Evolutionary conservation across 768 basidiomycete species (phyloP).

Genomic region (Hypholoma fasciculare): DNA sequence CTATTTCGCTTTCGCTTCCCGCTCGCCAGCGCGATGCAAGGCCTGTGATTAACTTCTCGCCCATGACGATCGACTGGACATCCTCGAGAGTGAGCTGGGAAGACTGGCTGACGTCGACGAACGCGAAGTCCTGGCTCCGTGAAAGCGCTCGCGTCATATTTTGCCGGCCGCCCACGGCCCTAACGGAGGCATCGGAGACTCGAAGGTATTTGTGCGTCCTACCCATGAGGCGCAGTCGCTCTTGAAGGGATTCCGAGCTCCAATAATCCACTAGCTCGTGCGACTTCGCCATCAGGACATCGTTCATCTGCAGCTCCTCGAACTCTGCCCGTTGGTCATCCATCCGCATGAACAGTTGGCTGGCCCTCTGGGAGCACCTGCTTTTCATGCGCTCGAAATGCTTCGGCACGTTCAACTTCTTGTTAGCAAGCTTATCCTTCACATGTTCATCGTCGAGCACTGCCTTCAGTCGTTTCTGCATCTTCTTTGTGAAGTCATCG

Average conservation of each 20-base stretch:
- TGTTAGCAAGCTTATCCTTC: too few species aligned
- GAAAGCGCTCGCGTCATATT: conserved; percentile 6
- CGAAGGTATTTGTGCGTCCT: neutral
- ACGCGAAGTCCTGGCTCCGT: conserved; percentile 3
- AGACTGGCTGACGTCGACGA: conserved; percentile 2
- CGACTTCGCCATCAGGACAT: neutral
- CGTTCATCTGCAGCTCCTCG: neutral
- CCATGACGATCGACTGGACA: neutral
- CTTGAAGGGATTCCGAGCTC: neutral
- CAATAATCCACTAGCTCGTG: conserved; percentile 1
- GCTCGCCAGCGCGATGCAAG: neutral
- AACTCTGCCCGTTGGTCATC: conserved; percentile 3
- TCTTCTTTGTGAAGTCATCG: too few species aligned
- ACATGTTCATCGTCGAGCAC: too few species aligned
- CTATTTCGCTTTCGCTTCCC: neutral
- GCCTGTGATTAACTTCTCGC: conserved; percentile 1
- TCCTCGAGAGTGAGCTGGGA: neutral
- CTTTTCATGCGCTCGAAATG: neutral
- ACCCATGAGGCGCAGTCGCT: conserved; percentile 3
- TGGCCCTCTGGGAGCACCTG: neutral
- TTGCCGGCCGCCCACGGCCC: neutral
- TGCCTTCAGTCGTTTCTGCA: too few species aligned
- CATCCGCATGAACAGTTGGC: neutral
- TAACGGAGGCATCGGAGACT: neutral
- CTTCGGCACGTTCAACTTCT: neutral